A percentile compares a stretch with the other conserved stretches of the same genome.
Conservation (phyloP, 2,329 filamentous ascomycete species). For the Camillea tinctor region DNA sequence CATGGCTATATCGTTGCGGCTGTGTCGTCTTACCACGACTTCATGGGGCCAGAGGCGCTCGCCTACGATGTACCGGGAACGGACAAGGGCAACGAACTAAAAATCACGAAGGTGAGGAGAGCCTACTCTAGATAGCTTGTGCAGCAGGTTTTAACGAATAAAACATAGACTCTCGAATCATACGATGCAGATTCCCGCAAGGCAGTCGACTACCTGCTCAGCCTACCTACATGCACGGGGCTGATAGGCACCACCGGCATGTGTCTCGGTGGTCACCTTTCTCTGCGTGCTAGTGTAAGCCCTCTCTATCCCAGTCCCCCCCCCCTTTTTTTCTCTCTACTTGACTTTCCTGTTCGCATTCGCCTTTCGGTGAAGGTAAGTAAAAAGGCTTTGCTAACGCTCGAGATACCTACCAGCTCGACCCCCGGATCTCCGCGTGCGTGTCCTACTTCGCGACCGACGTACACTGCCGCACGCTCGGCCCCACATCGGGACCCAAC, state of each 20-base stretch:
- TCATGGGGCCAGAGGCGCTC: conserved; percentile 78
- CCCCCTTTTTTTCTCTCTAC: not conserved
- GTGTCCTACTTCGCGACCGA: conserved; percentile 94
- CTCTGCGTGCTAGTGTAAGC: conserved; percentile 56
- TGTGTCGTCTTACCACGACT: conserved; percentile 90
- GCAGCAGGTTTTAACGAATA: not conserved
- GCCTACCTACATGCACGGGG: conserved; percentile 76
- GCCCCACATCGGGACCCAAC: conserved; percentile 53
- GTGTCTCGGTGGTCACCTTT: conserved; percentile 91
- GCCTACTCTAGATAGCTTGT: no score
- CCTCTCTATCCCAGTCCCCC: not conserved
- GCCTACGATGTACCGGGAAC: conserved; percentile 87
- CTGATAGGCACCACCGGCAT: conserved; percentile 79
- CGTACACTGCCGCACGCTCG: conserved; percentile 77
- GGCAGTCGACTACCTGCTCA: conserved; percentile 68
- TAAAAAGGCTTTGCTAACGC: not conserved
- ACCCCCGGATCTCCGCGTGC: conserved; percentile 71
- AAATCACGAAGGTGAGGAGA: conserved; percentile 67
- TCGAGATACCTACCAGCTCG: conserved; percentile 55
- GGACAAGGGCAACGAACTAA: conserved; percentile 82
- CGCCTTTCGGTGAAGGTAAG: no score
- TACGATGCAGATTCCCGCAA: conserved; percentile 79
- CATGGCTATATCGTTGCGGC: conserved; percentile 93
- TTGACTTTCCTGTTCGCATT: no score
- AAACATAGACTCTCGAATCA: conserved; percentile 67